Conservation (phyloP, 1,284 basidiomycete species). For the Sporisorium scitamineum region DNA sequence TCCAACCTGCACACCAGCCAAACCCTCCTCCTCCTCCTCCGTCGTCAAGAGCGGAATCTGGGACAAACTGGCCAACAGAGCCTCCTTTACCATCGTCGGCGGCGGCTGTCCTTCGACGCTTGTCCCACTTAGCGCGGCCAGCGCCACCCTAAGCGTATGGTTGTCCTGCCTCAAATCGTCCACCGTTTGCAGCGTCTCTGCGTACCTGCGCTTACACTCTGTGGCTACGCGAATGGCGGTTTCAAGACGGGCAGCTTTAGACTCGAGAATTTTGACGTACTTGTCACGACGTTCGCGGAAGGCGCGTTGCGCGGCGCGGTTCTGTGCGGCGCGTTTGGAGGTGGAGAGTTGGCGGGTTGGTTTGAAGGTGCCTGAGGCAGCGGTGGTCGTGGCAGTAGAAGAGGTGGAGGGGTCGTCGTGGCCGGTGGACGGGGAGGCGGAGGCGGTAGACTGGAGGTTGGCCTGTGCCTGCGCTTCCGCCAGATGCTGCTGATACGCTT, state of each 20-base stretch:
- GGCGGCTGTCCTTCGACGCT: constrained; percentile 27
- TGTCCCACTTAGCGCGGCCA: constrained; percentile 57
- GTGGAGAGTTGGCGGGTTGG: constrained; percentile 52
- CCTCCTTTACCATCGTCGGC: constrained; percentile 43
- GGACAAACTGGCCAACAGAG: constrained; percentile 24
- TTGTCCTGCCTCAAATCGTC: constrained; percentile 61
- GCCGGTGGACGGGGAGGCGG: constrained; percentile 5
- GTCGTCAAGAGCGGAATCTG: constrained; percentile 37
- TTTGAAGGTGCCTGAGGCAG: constrained; percentile 15
- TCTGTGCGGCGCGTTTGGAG: constrained; percentile 62
- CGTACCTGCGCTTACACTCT: constrained; percentile 53
- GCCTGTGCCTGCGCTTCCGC: constrained; percentile 27
- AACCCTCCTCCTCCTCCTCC: constrained; percentile 29
- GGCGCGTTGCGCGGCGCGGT: constrained; percentile 63
- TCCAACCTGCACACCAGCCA: constrained; percentile 7
- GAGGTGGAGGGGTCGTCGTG: neutral
- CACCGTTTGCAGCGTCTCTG: constrained; percentile 57
- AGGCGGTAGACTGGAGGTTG: constrained; percentile 5
- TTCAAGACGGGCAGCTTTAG: constrained; percentile 54
- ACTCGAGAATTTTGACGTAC: constrained; percentile 61
- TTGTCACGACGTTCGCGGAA: constrained; percentile 63
- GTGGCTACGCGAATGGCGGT: constrained; percentile 51
- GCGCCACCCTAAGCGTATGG: constrained; percentile 56
- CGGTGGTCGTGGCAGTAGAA: neutral
- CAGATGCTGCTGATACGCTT: constrained; percentile 46